Percentiles rank a stretch among this genome's conserved stretches.
Conservation (phyloP, 2,329 filamentous ascomycete species). For the Chrysoporthe deuterocubensis region DNA sequence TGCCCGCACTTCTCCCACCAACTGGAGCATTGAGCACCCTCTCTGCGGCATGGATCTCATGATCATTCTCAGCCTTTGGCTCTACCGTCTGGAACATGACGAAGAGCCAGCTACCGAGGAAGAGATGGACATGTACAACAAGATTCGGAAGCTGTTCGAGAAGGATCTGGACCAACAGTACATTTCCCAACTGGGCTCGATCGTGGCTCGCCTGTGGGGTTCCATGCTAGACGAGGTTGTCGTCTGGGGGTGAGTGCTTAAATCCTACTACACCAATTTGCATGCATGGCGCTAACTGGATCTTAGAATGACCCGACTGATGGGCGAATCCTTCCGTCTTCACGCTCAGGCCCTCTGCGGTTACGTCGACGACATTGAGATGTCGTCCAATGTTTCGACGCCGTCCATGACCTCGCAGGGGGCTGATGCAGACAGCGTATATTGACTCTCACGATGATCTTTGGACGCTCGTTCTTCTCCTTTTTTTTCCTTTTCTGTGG, state of each 20-base stretch:
- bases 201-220: slow-evolving; percentile 93
- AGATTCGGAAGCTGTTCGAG: slow-evolving; percentile 86
- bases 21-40: slow-evolving; percentile 98
- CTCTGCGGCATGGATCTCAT: slow-evolving; percentile 96
- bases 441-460: slow-evolving; percentile 52
- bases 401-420: slow-evolving; percentile 75
- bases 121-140: slow-evolving; percentile 88
- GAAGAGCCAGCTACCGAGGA: slow-evolving; percentile 87
- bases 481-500: slow-evolving; percentile 41
- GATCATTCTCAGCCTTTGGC: slow-evolving; percentile 96
- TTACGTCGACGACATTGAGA: slow-evolving; percentile 84
- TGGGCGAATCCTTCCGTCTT: slow-evolving; percentile 97
- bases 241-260: slow-evolving; percentile 88
- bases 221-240: slow-evolving; percentile 98
- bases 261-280: not conserved
- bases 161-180: slow-evolving; percentile 86
- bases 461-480: slow-evolving; percentile 54
- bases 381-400: slow-evolving; percentile 70
- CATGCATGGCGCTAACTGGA: slow-evolving; percentile 46
- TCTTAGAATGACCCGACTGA: slow-evolving; percentile 82
- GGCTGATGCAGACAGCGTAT: slow-evolving; percentile 73
- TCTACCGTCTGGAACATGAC: slow-evolving; percentile 99
- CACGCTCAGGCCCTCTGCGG: slow-evolving; percentile 93
- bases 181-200: slow-evolving; percentile 87
- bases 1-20: slow-evolving; percentile 94